These are phyloP conservation scores for Aphanomyces cochlioides DNA, from an alignment of 352 stramenopile species.

Conservation along the genomic window DNA sequence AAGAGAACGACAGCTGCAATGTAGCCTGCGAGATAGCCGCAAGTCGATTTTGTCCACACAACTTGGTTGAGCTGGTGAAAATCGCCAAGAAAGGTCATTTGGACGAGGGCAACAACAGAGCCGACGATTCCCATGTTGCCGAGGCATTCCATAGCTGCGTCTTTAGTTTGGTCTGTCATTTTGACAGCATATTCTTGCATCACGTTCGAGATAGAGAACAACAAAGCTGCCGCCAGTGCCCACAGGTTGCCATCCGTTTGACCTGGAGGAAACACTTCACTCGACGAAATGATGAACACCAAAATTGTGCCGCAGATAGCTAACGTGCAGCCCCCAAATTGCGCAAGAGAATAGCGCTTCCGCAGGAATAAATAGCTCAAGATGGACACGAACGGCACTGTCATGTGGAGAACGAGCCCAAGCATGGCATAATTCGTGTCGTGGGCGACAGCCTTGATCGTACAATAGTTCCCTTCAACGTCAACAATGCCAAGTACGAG, in stretches of 20 bases:
- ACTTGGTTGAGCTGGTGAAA: constrained; percentile 43
- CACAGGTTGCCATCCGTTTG: constrained; percentile 58
- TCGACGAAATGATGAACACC: constrained; percentile 60
- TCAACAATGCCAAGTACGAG: constrained; percentile 51
- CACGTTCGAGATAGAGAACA: constrained; percentile 65
- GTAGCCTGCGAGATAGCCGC: constrained; percentile 58
- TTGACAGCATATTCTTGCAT: constrained; percentile 57
- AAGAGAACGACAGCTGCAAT: constrained; percentile 55
- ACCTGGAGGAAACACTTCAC: constrained; percentile 33
- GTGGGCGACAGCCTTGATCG: constrained; percentile 58
- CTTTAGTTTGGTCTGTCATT: constrained; percentile 41
- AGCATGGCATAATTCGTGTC: constrained; percentile 67
- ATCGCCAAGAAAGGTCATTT: constrained; percentile 43
- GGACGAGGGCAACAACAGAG: constrained; percentile 48
- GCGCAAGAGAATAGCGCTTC: constrained; percentile 51
- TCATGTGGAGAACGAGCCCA: constrained; percentile 63
- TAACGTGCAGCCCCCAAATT: constrained; percentile 49
- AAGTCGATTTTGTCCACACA: constrained; percentile 46
- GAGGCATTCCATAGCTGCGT: constrained; percentile 56
- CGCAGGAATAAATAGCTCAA: constrained; percentile 68
- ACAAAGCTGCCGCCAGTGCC: constrained; percentile 51
- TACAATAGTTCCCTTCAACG: constrained; percentile 70
- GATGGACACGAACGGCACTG: constrained; percentile 60
- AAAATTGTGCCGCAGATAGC: constrained; percentile 46
- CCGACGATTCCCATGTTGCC: constrained; percentile 54